Conservation (phyloP, 1,139 yeast genomes). For the Diutina pseudorugosa region DNA sequence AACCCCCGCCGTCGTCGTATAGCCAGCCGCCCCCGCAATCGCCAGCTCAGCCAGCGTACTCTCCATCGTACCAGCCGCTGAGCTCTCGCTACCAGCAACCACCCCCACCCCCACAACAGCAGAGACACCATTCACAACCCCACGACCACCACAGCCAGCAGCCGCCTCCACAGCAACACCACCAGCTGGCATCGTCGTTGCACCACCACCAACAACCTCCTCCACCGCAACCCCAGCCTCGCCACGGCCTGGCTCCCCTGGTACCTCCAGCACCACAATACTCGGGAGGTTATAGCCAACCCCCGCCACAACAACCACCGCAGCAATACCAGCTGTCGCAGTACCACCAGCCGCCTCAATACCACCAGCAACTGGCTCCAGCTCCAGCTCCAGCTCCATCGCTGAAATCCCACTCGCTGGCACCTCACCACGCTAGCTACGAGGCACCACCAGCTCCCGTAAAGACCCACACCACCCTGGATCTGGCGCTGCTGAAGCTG, state of each 20-base stretch:
- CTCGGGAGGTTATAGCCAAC: not conserved
- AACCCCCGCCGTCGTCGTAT: not conserved
- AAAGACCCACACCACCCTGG: not conserved
- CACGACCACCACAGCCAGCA: not conserved
- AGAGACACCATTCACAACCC: conserved; percentile 5
- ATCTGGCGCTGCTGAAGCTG: conserved; percentile 6
- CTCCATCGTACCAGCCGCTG: not conserved
- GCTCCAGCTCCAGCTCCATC: conserved; percentile 10
- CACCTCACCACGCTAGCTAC: conserved; percentile 13
- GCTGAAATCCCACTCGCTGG: conserved; percentile 9
- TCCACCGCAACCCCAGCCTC: conserved; percentile 5
- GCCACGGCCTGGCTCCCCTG: conserved; percentile 4
- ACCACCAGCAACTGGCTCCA: no score
- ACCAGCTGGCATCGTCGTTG: conserved; percentile 8
- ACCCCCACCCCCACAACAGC: conserved; percentile 8
- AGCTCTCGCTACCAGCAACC: conserved; percentile 8
- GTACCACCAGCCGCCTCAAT: conserved; percentile 9
- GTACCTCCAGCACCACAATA: conserved; percentile 4
- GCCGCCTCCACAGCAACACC: conserved; percentile 3
- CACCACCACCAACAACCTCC: conserved; percentile 9
- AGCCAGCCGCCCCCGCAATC: not conserved
- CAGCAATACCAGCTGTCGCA: not conserved
- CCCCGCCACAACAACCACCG: conserved; percentile 1
- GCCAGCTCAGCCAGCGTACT: not conserved
- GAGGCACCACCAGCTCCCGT: conserved; percentile 8